These are phyloP conservation scores for Tolypocladium inflatum DNA, from an alignment of 2,329 filamentous ascomycete genomes.

Conservation along the genomic window DNA sequence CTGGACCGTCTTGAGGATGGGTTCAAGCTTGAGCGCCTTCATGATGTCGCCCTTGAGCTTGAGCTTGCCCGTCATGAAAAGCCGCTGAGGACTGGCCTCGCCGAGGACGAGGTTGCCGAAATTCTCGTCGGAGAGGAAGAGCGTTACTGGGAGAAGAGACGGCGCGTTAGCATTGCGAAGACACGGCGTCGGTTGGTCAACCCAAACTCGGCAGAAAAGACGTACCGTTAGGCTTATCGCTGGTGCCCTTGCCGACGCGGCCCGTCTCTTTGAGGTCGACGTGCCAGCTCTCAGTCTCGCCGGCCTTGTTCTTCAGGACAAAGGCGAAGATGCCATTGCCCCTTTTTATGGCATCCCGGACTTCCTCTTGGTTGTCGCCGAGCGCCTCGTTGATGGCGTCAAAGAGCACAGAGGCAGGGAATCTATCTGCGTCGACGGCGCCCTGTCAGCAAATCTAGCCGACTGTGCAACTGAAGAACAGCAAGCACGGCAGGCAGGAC, in stretches of 20 bases:
- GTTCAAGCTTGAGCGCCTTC: slow-evolving; percentile 96
- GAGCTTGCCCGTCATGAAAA: slow-evolving; percentile 96
- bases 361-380: slow-evolving; percentile 57
- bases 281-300: slow-evolving; percentile 80
- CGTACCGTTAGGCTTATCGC: slow-evolving; percentile 72
- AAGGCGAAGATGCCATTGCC: slow-evolving; percentile 84
- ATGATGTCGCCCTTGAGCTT: slow-evolving; percentile 98
- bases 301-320: slow-evolving; percentile 76
- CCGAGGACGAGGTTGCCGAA: slow-evolving; percentile 75
- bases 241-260: slow-evolving; percentile 66
- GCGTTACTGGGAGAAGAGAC: slow-evolving; percentile 52
- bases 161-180: neutral
- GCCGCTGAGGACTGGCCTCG: slow-evolving; percentile 84
- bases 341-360: slow-evolving; percentile 82
- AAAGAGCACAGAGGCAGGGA: slow-evolving; percentile 86
- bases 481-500: too few relatives aligned
- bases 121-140: slow-evolving; percentile 74
- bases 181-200: neutral
- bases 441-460: neutral
- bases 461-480: too few relatives aligned
- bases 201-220: too few relatives aligned
- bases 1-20: slow-evolving; percentile 82
- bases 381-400: slow-evolving; percentile 75
- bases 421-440: slow-evolving; percentile 48
- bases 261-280: slow-evolving; percentile 92